Base-by-base conservation (phyloP, 352 stramenopile genomes). In the Globisporangium uncinulatum region DNA sequence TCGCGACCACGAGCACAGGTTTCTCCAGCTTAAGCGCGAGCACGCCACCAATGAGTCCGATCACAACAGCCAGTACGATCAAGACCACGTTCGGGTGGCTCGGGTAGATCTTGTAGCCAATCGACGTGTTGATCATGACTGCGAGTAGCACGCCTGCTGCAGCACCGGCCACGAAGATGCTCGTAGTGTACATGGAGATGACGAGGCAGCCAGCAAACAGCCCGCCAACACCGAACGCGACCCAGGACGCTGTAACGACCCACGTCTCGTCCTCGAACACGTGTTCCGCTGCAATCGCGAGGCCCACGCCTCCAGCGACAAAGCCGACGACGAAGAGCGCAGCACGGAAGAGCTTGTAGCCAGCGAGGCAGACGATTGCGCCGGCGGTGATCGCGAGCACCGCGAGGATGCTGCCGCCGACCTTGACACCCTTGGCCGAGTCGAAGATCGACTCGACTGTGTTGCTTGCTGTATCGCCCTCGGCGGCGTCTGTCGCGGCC, bases 281-380 rank as follows among this genome's bases (percentile, higher is more conserved):
- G 34, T 71, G 69, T 50, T 89, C 81, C 45, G 84, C 68, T 17
- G 79, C 60, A 32, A 71, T 69, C 6, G 80, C 70, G 34, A 76
- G 61, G n/a, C 72, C 55, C 41, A 87, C 59, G 10, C 77, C 74
- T 11, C 79, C 82, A 19, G 69, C 67, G 29, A 83, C 56, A 54
- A 92, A 92, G 11, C 77, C 79, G 32, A 73, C 69, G 1, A 78
- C 59, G 50, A 89, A 89, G 43, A 86, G 67, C 1, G 72, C 79
- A 5, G 69, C 66, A 19, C 77, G 74, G 67, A 84, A 89, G 36
- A 92, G 59, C 0, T 69, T 68, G 61, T 90, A 90, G 34, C 82
- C 82, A 2, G 69, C 67, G 6, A 79, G 24, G 24, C 74, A 66
- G 54, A 87, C 60, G 47, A 87, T 29, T 1, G 56, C 46, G 32